These are phyloP conservation scores for Talaromyces amestolkiae DNA, from an alignment of 2,329 filamentous ascomycete species.

Conservation along the genomic window DNA sequence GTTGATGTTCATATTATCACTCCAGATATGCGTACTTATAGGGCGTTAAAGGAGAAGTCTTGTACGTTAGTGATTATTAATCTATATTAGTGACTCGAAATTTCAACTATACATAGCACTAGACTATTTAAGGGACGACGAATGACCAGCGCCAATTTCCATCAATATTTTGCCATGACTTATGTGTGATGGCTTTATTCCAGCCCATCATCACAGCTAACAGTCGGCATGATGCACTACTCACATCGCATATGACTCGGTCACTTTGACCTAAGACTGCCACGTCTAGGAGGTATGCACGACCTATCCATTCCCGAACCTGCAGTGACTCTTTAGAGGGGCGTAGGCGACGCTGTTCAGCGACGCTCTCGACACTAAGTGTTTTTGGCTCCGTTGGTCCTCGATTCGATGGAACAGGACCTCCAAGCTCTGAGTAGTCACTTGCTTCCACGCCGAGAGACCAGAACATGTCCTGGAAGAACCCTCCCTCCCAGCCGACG, in stretches of 20 bases:
- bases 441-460: slow-evolving; percentile 55
- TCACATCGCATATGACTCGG: slow-evolving; percentile 72
- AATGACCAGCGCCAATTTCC: slow-evolving; percentile 62
- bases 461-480: slow-evolving; percentile 80
- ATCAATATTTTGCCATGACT: slow-evolving; percentile 77
- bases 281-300: slow-evolving; percentile 80
- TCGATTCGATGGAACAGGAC: slow-evolving; percentile 26
- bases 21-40: no score
- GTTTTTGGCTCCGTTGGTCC: slow-evolving; percentile 18
- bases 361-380: slow-evolving; percentile 12
- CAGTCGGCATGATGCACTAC: slow-evolving; percentile 62
- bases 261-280: slow-evolving; percentile 69
- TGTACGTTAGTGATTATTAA: not conserved
- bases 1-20: not conserved
- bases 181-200: slow-evolving; percentile 60
- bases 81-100: not conserved
- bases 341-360: slow-evolving; percentile 22
- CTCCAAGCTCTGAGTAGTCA: slow-evolving; percentile 29
- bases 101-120: not conserved
- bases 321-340: slow-evolving; percentile 53
- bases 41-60: not conserved
- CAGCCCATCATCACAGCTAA: slow-evolving; percentile 85
- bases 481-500: slow-evolving; percentile 85
- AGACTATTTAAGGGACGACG: not conserved
- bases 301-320: slow-evolving; percentile 69